Conservation (phyloP, 768 basidiomycete species). For the Lactarius quietus region DNA sequence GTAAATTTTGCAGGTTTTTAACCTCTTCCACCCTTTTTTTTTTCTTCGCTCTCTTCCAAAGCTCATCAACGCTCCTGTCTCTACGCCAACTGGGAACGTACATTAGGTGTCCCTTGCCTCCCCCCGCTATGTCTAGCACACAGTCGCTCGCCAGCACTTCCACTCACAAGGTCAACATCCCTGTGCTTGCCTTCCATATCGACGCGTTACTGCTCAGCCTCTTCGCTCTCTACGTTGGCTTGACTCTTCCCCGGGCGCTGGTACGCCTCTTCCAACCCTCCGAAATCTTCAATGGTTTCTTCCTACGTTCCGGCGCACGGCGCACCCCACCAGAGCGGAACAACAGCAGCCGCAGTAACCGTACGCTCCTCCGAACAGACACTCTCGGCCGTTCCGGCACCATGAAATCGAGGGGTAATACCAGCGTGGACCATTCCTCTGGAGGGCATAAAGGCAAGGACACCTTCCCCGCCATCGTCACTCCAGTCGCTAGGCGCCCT, state of each 20-base stretch:
- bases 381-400: constrained; percentile 18
- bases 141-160: not conserved
- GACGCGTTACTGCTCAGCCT: constrained; percentile 17
- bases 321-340: constrained; percentile 3
- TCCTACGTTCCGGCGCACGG: constrained; percentile 16
- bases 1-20: not conserved
- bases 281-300: constrained; percentile 18
- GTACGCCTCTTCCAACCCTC: constrained; percentile 22
- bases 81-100: not conserved
- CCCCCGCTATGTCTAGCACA: constrained; percentile 5
- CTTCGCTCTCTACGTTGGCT: constrained; percentile 17
- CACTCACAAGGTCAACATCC: not conserved
- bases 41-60: not conserved
- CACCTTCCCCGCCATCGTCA: not conserved
- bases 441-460: constrained; percentile 2
- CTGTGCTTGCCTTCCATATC: constrained; percentile 20
- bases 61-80: not conserved
- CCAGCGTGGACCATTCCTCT: not conserved
- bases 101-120: not conserved
- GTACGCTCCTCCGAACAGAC: constrained; percentile 14
- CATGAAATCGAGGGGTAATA: not conserved
- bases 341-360: constrained; percentile 24
- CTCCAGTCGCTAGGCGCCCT: constrained; percentile 3
- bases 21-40: not conserved
- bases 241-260: constrained; percentile 25